Evolutionary conservation across 106 monocot species (phyloP).

Genomic region (Dioscorea dumetorum): DNA sequence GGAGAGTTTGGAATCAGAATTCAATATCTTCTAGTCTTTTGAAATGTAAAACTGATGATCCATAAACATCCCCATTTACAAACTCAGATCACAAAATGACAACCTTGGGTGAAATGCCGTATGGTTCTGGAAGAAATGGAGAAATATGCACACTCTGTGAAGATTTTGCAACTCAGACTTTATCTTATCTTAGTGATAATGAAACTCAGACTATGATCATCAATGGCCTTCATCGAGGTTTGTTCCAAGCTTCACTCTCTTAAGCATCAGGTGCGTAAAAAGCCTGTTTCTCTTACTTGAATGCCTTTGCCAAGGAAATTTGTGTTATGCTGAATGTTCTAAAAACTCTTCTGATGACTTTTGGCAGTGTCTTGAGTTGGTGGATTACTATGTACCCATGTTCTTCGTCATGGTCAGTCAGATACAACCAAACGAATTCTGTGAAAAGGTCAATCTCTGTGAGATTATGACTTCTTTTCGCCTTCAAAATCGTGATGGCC

Average conservation of each 20-base stretch:
- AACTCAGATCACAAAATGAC: neutral
- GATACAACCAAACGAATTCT: slow-evolving; percentile 40
- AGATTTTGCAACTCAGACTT: slow-evolving; percentile 39
- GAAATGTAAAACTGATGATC: neutral
- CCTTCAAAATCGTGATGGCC: slow-evolving; percentile 20
- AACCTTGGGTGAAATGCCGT: slow-evolving; percentile 11
- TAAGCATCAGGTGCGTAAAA: slow-evolving; percentile 39
- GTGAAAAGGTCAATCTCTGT: slow-evolving; percentile 46
- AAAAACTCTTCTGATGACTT: neutral
- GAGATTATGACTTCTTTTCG: slow-evolving; percentile 6
- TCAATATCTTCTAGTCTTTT: no score
- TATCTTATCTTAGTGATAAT: slow-evolving; percentile 38
- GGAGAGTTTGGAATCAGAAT: no score
- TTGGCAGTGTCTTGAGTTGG: slow-evolving; percentile 44
- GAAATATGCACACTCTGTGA: slow-evolving; percentile 51
- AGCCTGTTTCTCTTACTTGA: no score
- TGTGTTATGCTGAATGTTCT: neutral
- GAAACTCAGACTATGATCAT: slow-evolving; percentile 57
- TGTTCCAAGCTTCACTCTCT: slow-evolving; percentile 38
- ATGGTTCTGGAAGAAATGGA: slow-evolving; percentile 15
- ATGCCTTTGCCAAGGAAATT: no score
- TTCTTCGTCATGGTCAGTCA: slow-evolving; percentile 38
- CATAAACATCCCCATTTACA: slow-evolving; percentile 1
- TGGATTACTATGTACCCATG: slow-evolving; percentile 49
- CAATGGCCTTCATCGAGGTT: slow-evolving; percentile 33